Conservation (phyloP, 169 alveolate species). For the Theileria annulata region DNA sequence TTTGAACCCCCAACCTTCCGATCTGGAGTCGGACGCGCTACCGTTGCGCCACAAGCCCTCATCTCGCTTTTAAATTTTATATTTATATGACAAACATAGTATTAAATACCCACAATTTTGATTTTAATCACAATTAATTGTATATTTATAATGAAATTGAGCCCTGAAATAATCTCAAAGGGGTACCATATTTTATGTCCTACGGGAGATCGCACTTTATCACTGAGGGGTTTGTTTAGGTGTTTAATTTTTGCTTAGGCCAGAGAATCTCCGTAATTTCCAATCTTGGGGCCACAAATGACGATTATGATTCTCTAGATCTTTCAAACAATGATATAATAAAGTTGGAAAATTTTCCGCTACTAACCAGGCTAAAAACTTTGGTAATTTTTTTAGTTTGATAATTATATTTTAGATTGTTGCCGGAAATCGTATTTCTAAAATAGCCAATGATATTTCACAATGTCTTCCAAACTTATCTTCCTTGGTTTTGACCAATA, state of each 20-base stretch:
- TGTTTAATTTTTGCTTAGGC: constrained; percentile 62
- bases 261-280: constrained; percentile 82
- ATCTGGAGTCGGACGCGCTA: constrained; percentile 94
- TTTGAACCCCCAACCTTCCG: constrained; percentile 94
- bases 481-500: constrained; percentile 85
- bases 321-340: constrained; percentile 86
- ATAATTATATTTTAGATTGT: constrained; percentile 37
- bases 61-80: not conserved
- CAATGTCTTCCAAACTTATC: constrained; percentile 80
- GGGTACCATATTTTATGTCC: constrained; percentile 58
- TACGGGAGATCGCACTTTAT: constrained; percentile 61
- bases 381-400: constrained; percentile 65
- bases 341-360: constrained; percentile 83
- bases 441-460: constrained; percentile 72
- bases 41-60: constrained; percentile 91
- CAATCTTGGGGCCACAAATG: constrained; percentile 87
- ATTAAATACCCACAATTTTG: not conserved
- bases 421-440: constrained; percentile 78
- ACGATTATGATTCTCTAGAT: constrained; percentile 87
- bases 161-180: constrained; percentile 40
- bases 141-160: constrained; percentile 43
- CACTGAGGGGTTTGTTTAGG: constrained; percentile 50
- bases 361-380: constrained; percentile 79
- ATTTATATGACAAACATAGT: not conserved
- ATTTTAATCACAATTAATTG: not conserved